Evolutionary conservation across 352 stramenopile species (phyloP).

Genomic region (Phytophthora pluvialis): DNA sequence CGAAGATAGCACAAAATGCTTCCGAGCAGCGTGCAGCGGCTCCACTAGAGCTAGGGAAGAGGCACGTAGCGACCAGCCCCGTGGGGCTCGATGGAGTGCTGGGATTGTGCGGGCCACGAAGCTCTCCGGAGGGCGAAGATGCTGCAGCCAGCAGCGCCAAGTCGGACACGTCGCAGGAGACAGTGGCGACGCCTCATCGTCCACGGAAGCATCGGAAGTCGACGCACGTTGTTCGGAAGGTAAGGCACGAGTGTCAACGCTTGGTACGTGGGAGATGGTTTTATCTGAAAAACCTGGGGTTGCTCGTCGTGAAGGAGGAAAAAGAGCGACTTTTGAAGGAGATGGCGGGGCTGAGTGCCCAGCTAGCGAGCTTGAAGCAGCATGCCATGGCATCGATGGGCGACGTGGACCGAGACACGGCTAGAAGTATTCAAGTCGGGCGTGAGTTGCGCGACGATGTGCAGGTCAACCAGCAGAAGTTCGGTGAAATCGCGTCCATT

Average conservation of each 20-base stretch:
- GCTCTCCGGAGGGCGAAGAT: neutral
- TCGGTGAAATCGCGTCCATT: conserved; percentile 35
- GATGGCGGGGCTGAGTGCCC: conserved; percentile 26
- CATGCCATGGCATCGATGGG: conserved; percentile 23
- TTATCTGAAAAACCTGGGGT: neutral
- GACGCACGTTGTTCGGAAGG: conserved; percentile 30
- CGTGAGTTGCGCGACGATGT: conserved; percentile 32
- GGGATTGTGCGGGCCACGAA: neutral
- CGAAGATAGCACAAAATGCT: neutral
- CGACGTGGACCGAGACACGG: conserved; percentile 18
- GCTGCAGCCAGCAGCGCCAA: neutral
- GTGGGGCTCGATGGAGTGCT: conserved; percentile 16
- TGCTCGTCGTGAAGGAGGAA: conserved; percentile 30
- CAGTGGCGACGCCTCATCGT: neutral
- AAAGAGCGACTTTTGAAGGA: conserved; percentile 39
- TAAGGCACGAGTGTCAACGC: neutral
- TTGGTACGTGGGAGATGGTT: no score
- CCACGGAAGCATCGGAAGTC: conserved; percentile 35
- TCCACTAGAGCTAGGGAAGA: conserved; percentile 18
- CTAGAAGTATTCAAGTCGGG: conserved; percentile 21
- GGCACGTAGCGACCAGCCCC: conserved; percentile 15
- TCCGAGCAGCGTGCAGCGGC: neutral
- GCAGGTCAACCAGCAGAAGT: conserved; percentile 35
- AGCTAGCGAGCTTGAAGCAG: conserved; percentile 39
- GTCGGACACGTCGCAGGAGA: neutral